phyloP scores from a whole-genome alignment of 257 asterid species.

The Solanum tacnaense region DNA sequence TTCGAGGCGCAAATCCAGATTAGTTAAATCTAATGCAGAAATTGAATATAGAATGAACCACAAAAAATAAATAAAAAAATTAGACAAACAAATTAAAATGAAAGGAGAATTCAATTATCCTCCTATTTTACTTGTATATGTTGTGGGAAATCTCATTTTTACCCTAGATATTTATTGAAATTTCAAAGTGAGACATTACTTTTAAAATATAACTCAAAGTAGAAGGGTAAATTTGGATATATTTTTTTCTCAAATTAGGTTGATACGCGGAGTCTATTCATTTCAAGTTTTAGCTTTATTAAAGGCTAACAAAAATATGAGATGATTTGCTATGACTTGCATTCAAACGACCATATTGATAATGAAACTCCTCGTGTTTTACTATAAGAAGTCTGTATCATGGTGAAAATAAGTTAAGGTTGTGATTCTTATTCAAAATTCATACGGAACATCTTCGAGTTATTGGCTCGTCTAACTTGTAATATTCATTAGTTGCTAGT shows the following conservation, averaged over 20 bases:
- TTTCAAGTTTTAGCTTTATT: not conserved
- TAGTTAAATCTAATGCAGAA: not conserved
- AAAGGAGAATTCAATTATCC: not conserved
- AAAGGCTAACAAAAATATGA: not conserved
- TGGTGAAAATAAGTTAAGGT: not conserved
- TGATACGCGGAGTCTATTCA: not conserved
- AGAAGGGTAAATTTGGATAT: not conserved
- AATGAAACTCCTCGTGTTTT: not conserved
- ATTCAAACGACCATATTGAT: too few relatives aligned
- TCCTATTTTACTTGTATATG: not conserved
- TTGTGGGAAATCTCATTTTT: not conserved
- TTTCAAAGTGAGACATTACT: not conserved
- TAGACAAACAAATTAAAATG: not conserved
- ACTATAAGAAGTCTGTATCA: too few relatives aligned
- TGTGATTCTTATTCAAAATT: too few relatives aligned
- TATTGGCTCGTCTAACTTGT: not conserved
- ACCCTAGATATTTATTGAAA: not conserved
- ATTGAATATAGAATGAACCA: not conserved
- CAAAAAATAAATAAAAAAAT: too few relatives aligned
- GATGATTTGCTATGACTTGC: not conserved
- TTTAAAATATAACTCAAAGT: not conserved
- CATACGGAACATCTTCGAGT: not conserved
- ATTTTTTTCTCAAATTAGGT: not conserved
- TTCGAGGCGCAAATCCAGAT: rapidly evolving
- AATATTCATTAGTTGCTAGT: not conserved